Base-by-base conservation (phyloP, 352 stramenopile genomes). In the Phytophthora sp. region DNA sequence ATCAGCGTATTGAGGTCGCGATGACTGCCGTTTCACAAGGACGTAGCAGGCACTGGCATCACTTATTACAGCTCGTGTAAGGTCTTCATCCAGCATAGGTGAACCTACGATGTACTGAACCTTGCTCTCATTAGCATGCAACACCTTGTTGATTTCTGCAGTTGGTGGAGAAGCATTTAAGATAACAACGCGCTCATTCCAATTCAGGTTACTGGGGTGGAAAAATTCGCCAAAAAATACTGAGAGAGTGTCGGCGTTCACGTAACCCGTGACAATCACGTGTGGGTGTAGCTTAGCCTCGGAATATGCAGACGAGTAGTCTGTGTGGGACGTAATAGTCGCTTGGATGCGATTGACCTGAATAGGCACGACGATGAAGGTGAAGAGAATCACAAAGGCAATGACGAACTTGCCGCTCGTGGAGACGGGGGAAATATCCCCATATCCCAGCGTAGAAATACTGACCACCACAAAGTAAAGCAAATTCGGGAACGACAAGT, bases 151-250 rank as follows among this genome's bases (percentile, higher is more conserved):
- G 23, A 94, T 79, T 17, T 92, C 80, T 11, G 77, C 45, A 0
- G 73, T 77, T 4, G 88, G 88, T 15, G 80, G 82, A 2, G 71
- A 58, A 3, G 84, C 68, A 38, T 91, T 87, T 7, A 96, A 15
- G 15, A 96, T 91, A 12, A 96, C 82, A 5, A 92, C 74, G 11
- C 87, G 78, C 37, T 92, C 85, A 52, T 92, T 92, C 79, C 84
- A 92, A 42, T 93, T 91, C 20, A 93, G 55, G 39, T 96, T 94
- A 50, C 82, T 88, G 0, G 85, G 58, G 51, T 96, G 88, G 52
- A 96, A 96, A 55, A 95, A 94, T 57, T 96, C 83, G 0, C 56
- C 52, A n/a, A 94, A 82, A 54, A 96, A 96, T 9, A 86, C 54
- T 1, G 75, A 66, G 8, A 94, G 72, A 41, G 77, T 77, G 28